phyloP scores from a whole-genome alignment of 768 basidiomycete genomes.

The Pholiota microspora region DNA sequence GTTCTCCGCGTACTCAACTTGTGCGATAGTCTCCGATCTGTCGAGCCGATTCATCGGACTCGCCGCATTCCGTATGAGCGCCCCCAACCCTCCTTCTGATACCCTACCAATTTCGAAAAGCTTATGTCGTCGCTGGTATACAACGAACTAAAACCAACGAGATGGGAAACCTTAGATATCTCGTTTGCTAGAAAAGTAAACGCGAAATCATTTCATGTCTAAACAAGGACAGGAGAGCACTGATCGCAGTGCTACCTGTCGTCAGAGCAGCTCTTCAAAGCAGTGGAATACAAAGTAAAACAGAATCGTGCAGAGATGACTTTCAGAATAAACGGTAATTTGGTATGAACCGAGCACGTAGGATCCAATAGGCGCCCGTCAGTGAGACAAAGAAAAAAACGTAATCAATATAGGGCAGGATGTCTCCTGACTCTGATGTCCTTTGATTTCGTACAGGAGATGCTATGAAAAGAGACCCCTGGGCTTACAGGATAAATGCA shows the following conservation, averaged over 20 bases:
- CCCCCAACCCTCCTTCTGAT: constrained; percentile 8
- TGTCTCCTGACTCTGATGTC: constrained; percentile 9
- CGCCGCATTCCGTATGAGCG: constrained; percentile 4
- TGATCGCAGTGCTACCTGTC: background rate
- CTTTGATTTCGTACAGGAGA: constrained; percentile 7
- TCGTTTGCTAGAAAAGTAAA: background rate
- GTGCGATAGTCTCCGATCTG: background rate
- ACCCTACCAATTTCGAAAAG: background rate
- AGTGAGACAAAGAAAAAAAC: background rate
- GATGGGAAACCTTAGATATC: constrained; percentile 4
- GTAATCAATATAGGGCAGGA: constrained; percentile 7
- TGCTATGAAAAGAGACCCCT: too few species aligned
- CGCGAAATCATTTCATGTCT: too few species aligned
- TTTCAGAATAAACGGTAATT: too few species aligned
- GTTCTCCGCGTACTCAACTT: constrained; percentile 6
- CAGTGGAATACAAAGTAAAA: background rate
- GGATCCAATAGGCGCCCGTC: too few species aligned
- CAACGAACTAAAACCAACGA: constrained; percentile 3
- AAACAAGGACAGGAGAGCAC: background rate
- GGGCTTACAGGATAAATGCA: too few species aligned
- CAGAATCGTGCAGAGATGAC: too few species aligned
- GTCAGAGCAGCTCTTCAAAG: background rate
- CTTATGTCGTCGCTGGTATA: background rate
- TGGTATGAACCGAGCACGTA: too few species aligned
- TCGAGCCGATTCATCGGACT: background rate